Conservation (phyloP, 345 rosid species). For the Limnanthes douglasii region DNA sequence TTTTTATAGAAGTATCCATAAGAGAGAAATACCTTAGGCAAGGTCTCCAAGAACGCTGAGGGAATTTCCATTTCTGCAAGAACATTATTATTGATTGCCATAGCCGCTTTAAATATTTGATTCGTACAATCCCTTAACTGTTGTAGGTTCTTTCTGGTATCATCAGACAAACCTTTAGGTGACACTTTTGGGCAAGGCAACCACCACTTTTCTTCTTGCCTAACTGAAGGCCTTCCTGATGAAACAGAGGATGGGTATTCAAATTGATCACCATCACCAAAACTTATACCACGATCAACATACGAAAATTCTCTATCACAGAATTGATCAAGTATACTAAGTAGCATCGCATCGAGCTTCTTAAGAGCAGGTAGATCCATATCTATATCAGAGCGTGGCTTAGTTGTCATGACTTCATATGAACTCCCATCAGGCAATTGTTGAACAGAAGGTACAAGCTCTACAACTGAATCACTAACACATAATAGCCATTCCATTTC, state of each 20-base stretch:
- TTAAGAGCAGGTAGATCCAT: slow-evolving; percentile 90
- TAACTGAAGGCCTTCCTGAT: slow-evolving; percentile 46
- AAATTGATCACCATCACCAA: slow-evolving; percentile 43
- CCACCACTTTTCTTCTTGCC: slow-evolving; percentile 97
- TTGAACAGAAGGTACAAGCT: slow-evolving; percentile 86
- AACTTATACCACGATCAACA: slow-evolving; percentile 71
- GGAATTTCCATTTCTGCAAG: slow-evolving; percentile 96
- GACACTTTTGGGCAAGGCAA: slow-evolving; percentile 79
- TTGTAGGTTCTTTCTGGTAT: slow-evolving; percentile 63
- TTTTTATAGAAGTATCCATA: no score
- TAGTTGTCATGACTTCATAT: slow-evolving; percentile 80
- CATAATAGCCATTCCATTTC: slow-evolving; percentile 95
- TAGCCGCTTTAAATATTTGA: slow-evolving; percentile 91
- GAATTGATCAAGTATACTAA: slow-evolving; percentile 67
- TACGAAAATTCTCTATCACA: slow-evolving; percentile 71
- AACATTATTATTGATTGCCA: slow-evolving; percentile 88
- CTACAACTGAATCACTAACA: slow-evolving; percentile 91
- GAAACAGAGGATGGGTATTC: slow-evolving; percentile 27
- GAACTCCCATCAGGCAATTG: slow-evolving; percentile 90
- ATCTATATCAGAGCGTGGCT: slow-evolving; percentile 77
- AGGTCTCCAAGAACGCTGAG: slow-evolving; percentile 58
- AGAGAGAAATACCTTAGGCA: slow-evolving; percentile 86
- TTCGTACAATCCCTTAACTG: slow-evolving; percentile 80
- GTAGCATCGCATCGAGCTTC: slow-evolving; percentile 92
- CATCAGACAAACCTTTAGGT: slow-evolving; percentile 59